Conservation (phyloP, 177 flowering plant genomes). For the Vitis hybrid region DNA sequence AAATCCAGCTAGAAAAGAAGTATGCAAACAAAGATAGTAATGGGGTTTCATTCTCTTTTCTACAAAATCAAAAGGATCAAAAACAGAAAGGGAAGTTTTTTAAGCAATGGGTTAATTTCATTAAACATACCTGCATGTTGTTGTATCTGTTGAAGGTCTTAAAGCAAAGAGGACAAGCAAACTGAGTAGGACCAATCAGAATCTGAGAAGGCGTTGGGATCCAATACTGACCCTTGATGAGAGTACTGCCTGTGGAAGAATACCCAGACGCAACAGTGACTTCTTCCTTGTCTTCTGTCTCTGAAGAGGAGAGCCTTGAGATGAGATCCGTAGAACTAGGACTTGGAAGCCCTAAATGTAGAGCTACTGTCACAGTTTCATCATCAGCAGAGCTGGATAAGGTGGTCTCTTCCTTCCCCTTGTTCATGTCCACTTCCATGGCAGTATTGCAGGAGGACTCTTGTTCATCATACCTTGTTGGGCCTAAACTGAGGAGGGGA, state of each 20-base stretch:
- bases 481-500: constrained; percentile 63
- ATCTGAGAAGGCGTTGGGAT: constrained; percentile 88
- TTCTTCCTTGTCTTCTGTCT: constrained; percentile 32
- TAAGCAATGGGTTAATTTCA: neutral
- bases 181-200: constrained; percentile 87
- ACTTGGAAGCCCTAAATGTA: constrained; percentile 67
- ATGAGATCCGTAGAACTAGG: constrained; percentile 33
- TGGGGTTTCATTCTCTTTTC: constrained; percentile 17
- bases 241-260: constrained; percentile 19
- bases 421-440: constrained; percentile 39
- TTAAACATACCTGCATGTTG: constrained; percentile 73
- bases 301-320: constrained; percentile 31
- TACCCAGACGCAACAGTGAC: constrained; percentile 28
- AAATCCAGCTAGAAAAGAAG: constrained; percentile 24
- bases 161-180: constrained; percentile 86
- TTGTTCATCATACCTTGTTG: constrained; percentile 41
- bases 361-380: constrained; percentile 47
- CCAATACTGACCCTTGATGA: constrained; percentile 86
- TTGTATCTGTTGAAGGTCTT: constrained; percentile 92
- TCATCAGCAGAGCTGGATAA: constrained; percentile 22
- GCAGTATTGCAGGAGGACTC: constrained; percentile 20
- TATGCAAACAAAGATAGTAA: constrained; percentile 7
- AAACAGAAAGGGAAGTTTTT: constrained; percentile 8
- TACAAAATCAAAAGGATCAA: constrained; percentile 14
- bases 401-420: constrained; percentile 25